Percentiles rank a stretch among this genome's conserved stretches.
phyloP scores from a whole-genome alignment of 1,139 yeast genomes.

The Yamadazyma sp. region DNA sequence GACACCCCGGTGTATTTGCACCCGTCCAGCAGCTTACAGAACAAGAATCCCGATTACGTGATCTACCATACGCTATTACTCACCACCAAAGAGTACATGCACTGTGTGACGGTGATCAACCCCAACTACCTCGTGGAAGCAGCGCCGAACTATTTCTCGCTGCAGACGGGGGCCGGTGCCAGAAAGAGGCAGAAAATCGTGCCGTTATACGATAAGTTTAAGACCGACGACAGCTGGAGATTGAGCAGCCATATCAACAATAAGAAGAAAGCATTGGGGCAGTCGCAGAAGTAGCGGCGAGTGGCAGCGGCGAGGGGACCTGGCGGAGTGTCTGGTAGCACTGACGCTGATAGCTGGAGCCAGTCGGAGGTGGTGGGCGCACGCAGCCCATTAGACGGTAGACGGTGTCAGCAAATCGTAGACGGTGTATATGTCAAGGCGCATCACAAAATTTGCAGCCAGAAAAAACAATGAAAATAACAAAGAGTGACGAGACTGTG shows the following conservation, averaged over 20 bases:
- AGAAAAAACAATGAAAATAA: too few species aligned
- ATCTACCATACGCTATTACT: conserved; percentile 79
- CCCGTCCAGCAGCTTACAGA: conserved; percentile 82
- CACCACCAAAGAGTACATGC: conserved; percentile 91
- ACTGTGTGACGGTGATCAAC: conserved; percentile 76
- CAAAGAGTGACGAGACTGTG: conserved; percentile 21
- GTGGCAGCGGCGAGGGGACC: too few species aligned
- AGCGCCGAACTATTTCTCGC: conserved; percentile 85
- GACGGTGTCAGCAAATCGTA: too few species aligned
- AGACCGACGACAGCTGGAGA: conserved; percentile 49
- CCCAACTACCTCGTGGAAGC: conserved; percentile 82
- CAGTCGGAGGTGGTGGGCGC: too few species aligned
- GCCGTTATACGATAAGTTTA: conserved; percentile 62
- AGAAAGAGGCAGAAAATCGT: conserved; percentile 47
- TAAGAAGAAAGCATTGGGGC: conserved; percentile 31
- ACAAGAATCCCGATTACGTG: conserved; percentile 74
- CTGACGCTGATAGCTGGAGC: too few species aligned
- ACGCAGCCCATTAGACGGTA: too few species aligned
- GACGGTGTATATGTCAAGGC: too few species aligned
- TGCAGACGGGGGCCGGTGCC: conserved; percentile 38
- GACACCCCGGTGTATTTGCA: conserved; percentile 80
- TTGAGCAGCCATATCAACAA: conserved; percentile 37
- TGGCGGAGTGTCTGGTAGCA: too few species aligned
- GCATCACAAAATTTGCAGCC: not conserved
- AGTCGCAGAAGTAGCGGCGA: not conserved